phyloP scores from a whole-genome alignment of 805 yeast species.

The Candida cerambycidarum region DNA sequence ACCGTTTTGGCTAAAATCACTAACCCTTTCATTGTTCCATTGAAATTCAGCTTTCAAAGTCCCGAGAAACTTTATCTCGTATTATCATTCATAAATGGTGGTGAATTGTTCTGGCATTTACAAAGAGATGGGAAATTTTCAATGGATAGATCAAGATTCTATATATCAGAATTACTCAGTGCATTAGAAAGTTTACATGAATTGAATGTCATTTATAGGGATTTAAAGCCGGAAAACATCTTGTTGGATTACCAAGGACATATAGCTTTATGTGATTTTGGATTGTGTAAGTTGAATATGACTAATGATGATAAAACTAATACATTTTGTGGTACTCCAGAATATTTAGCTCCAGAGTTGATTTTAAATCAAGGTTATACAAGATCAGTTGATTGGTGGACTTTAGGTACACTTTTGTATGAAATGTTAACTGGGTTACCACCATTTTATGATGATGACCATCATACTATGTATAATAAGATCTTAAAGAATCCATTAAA shows the following conservation, averaged over 20 bases:
- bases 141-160: conserved; percentile 85
- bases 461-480: conserved; percentile 89
- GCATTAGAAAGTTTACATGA: conserved; percentile 92
- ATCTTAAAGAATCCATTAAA: conserved; percentile 84
- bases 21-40: conserved; percentile 94
- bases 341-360: conserved; percentile 93
- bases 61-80: conserved; percentile 93
- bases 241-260: conserved; percentile 95
- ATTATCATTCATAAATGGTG: conserved; percentile 92
- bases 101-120: conserved; percentile 91
- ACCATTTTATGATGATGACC: conserved; percentile 94
- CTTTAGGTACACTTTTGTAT: conserved; percentile 86
- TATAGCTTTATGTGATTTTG: conserved; percentile 96
- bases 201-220: conserved; percentile 90
- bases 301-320: conserved; percentile 80
- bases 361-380: conserved; percentile 92
- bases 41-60: conserved; percentile 94
- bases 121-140: conserved; percentile 90
- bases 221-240: conserved; percentile 94
- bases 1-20: conserved; percentile 91
- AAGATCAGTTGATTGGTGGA: conserved; percentile 98
- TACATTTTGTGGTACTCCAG: conserved; percentile 98
- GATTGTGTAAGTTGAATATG: conserved; percentile 95
- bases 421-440: conserved; percentile 98
- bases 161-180: conserved; percentile 89